These are phyloP conservation scores for Closterium sp. DNA, from an alignment of 139 green algal species.

Conservation along the genomic window DNA sequence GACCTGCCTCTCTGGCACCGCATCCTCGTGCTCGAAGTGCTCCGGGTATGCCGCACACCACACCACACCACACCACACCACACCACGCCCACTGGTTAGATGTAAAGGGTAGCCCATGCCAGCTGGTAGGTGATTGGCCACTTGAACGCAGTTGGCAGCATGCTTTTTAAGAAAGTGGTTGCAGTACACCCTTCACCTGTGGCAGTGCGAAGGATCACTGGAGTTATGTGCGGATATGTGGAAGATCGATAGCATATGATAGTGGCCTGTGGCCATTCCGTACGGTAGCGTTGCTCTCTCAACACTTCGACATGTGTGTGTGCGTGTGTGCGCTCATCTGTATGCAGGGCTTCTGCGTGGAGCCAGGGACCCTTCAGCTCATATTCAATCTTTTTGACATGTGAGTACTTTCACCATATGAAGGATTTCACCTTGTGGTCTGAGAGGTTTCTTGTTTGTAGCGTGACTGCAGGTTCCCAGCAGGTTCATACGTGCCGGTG, in stretches of 20 bases:
- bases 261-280: not conserved
- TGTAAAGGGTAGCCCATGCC: not conserved
- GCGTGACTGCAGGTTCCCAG: not conserved
- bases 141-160: not conserved
- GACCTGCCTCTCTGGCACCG: constrained; percentile 52
- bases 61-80: too few relatives aligned
- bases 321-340: not conserved
- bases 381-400: constrained; percentile 54
- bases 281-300: not conserved
- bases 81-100: not conserved
- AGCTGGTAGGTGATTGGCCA: not conserved
- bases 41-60: constrained; percentile 35
- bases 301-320: not conserved
- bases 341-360: constrained; percentile 43
- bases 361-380: constrained; percentile 22
- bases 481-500: too few relatives aligned
- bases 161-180: too few relatives aligned
- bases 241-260: not conserved
- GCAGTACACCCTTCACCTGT: too few relatives aligned
- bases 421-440: not conserved
- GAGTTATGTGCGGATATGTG: too few relatives aligned
- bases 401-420: not conserved
- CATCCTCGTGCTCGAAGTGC: constrained; percentile 47
- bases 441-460: not conserved
- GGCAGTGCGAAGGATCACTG: too few relatives aligned